phyloP scores from a whole-genome alignment of 1,284 basidiomycete species.

The Papiliotrema laurentii region DNA sequence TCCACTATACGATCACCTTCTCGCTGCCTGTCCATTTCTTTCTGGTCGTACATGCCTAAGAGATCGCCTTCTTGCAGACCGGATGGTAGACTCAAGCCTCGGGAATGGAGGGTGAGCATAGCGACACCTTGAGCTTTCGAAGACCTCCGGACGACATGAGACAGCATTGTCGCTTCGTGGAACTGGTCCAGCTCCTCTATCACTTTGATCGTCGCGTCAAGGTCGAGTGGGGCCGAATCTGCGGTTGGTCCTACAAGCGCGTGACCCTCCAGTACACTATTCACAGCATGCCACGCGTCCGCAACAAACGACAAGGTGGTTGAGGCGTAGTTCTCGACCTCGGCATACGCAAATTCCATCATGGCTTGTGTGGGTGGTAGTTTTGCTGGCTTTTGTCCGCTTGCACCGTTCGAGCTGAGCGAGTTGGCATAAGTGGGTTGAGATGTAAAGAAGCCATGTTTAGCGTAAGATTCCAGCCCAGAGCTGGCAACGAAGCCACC shows the following conservation, averaged over 20 bases:
- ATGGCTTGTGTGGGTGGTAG: constrained; percentile 3
- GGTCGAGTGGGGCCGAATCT: constrained; percentile 20
- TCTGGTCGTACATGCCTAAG: constrained; percentile 11
- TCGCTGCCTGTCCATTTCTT: constrained; percentile 23
- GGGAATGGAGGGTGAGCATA: constrained; percentile 79
- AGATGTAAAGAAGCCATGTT: constrained; percentile 68
- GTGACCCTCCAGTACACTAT: not conserved
- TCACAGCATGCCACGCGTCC: constrained; percentile 55
- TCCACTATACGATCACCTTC: constrained; percentile 54
- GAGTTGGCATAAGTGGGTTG: constrained; percentile 21
- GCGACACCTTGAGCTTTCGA: constrained; percentile 90
- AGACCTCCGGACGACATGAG: constrained; percentile 81
- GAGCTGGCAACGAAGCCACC: constrained; percentile 97
- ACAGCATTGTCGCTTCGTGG: constrained; percentile 82
- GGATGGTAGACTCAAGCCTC: constrained; percentile 64
- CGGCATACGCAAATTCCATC: constrained; percentile 36
- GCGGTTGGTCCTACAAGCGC: not conserved
- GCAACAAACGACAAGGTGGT: constrained; percentile 70
- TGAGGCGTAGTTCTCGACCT: constrained; percentile 60
- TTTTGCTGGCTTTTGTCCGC: not conserved
- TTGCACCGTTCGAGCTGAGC: constrained; percentile 14
- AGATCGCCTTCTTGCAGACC: constrained; percentile 12
- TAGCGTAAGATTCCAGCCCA: constrained; percentile 82
- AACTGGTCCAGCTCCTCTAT: constrained; percentile 64
- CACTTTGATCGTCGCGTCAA: constrained; percentile 37